Conservation (phyloP, 2,329 filamentous ascomycete genomes). For the Colletotrichum australisinense region DNA sequence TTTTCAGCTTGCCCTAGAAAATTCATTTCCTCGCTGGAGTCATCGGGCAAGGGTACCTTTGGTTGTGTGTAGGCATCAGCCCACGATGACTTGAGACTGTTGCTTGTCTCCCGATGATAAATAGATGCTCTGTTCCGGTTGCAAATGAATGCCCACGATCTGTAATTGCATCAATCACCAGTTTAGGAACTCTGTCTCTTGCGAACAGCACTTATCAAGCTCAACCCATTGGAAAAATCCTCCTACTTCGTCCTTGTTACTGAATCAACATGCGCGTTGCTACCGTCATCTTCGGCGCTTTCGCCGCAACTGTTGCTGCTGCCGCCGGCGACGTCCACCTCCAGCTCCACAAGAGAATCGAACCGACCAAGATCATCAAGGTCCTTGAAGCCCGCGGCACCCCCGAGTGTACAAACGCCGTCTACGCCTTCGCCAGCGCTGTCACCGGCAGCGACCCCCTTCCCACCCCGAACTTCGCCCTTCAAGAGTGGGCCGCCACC, state of each 20-base stretch:
- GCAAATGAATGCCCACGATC: too few relatives aligned
- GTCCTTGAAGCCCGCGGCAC: not conserved
- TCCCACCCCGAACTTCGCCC: not conserved
- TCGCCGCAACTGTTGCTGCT: not conserved
- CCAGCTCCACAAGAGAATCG: not conserved
- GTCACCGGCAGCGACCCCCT: conserved; percentile 5
- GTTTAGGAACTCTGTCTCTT: not conserved
- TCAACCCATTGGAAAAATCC: not conserved
- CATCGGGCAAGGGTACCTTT: not conserved
- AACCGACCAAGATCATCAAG: conserved; percentile 4
- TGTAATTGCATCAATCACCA: too few relatives aligned
- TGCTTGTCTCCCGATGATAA: too few relatives aligned
- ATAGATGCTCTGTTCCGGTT: too few relatives aligned
- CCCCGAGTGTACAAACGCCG: not conserved
- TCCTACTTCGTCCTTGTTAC: not conserved
- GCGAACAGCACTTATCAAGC: not conserved
- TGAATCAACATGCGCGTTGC: not conserved
- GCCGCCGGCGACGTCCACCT: not conserved
- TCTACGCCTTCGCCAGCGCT: not conserved
- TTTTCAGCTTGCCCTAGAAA: not conserved
- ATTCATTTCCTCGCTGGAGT: not conserved
- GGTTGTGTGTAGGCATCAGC: not conserved
- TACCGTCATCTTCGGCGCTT: conserved; percentile 1
- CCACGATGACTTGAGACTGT: not conserved
- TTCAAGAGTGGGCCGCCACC: not conserved